Base-by-base conservation (phyloP, 768 basidiomycete species). In the Punctularia strigosozonata region DNA sequence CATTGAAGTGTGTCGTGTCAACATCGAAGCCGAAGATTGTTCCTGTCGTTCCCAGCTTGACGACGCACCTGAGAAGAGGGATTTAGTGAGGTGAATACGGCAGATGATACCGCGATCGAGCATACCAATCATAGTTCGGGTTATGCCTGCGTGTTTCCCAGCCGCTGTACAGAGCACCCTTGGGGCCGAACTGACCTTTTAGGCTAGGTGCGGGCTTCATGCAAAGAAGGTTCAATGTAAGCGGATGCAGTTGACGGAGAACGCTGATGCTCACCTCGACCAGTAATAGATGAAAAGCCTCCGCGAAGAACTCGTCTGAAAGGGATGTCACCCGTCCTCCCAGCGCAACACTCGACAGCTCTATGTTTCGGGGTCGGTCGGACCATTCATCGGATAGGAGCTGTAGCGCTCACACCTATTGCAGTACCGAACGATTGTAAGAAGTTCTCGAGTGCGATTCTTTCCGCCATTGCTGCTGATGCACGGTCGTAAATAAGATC, bases 301-400 rank as follows among this genome's bases (percentile, higher is more conserved):
- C 75, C 7, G 88, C 90, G 52, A 99, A 99, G 68, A 98, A 99
- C 46, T 99, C 90, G 57, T 99, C 95, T 2, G 91, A 95, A 33
- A 85, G 77, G 2, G 71, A 66, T 23, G 81, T 53, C 47, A 97
- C 64, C 42, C 68, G 58, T 2, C 80, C 91, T 14, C 89, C 94
- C 10, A 97, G 64, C 0, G 80, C 77, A 14, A 78, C 80, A 44
- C 84, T 87, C 22, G 92, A 95, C 8, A 98, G 69, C 59, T 99
- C 95, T 94, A 47, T n/a, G 19, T 22, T 38, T 17, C 22, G 35
- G 14, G 36, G 13, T 14, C 15, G 30, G 31, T 12, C 15, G 13
- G 28, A 40, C 8, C 35, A 23, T 17, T 13, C 15, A n/a, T 19
- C 35, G 26, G 24, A 2, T 8, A 8, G 8, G 33, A 10, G 21